Evolutionary conservation across 257 asterid species (phyloP).

Genomic region (Thymus quinquecostatus): DNA sequence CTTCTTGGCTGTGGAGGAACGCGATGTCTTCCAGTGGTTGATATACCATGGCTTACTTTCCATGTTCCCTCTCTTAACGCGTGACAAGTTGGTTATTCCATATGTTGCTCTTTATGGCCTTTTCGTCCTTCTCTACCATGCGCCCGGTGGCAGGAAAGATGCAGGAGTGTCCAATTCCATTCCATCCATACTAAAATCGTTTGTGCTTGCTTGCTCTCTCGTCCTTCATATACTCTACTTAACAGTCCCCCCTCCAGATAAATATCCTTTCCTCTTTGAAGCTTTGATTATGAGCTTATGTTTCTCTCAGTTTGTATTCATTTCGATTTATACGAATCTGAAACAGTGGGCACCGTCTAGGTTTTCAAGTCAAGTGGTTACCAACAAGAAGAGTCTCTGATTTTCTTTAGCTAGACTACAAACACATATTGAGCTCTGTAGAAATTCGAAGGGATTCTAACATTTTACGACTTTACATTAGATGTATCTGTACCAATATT

Average conservation of each 20-base stretch:
- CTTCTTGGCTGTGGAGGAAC: constrained; percentile 79
- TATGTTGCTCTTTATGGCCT: constrained; percentile 69
- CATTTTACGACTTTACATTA: not conserved
- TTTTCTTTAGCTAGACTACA: constrained; percentile 15
- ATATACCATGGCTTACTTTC: constrained; percentile 69
- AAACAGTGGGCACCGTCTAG: constrained; percentile 67
- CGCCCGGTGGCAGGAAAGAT: constrained; percentile 58
- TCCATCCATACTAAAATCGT: constrained; percentile 36
- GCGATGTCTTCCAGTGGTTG: constrained; percentile 73
- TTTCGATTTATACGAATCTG: constrained; percentile 53
- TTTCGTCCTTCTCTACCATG: constrained; percentile 67
- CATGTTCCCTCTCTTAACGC: constrained; percentile 89
- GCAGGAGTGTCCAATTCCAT: constrained; percentile 35
- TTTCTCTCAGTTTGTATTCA: constrained; percentile 68
- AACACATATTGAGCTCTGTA: constrained; percentile 7
- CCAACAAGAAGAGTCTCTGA: constrained; percentile 63
- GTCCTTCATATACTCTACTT: constrained; percentile 70
- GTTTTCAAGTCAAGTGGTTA: constrained; percentile 35
- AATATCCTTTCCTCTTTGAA: constrained; percentile 83
- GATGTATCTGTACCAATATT: constrained; percentile 19
- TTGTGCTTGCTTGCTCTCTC: constrained; percentile 55
- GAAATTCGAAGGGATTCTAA: constrained; percentile 7
- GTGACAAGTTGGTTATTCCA: constrained; percentile 71
- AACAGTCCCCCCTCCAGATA: constrained; percentile 70
- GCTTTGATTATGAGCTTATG: constrained; percentile 87